phyloP scores from a whole-genome alignment of 2,329 filamentous ascomycete species.

The Venturia carpophila region DNA sequence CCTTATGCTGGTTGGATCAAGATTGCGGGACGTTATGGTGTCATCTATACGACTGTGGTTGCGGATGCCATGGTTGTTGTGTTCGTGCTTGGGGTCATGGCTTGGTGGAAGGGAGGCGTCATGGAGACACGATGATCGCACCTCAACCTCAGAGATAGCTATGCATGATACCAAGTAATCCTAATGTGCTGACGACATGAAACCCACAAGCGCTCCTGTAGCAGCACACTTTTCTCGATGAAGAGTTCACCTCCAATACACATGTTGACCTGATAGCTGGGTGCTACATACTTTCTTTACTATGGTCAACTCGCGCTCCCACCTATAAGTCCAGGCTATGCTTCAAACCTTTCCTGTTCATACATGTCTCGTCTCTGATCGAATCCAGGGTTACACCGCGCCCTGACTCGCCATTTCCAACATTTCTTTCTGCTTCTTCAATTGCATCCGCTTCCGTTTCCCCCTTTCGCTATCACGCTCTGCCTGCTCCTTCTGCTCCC shows the following conservation, averaged over 20 bases:
- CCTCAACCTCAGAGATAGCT: neutral
- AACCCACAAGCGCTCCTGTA: neutral
- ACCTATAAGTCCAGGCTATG: slow-evolving; percentile 4
- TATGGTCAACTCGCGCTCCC: neutral
- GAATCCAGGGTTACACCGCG: neutral
- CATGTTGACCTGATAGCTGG: too few relatives aligned
- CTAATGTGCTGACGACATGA: neutral
- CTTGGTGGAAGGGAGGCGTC: slow-evolving; percentile 39
- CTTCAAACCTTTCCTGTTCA: neutral
- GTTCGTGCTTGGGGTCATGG: slow-evolving; percentile 60
- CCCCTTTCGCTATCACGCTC: slow-evolving; percentile 49
- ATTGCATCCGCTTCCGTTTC: slow-evolving; percentile 46
- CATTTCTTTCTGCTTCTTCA: slow-evolving; percentile 55
- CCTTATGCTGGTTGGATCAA: slow-evolving; percentile 55
- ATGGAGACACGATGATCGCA: slow-evolving; percentile 8
- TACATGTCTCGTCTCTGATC: neutral
- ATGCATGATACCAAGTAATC: neutral
- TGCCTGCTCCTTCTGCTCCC: slow-evolving; percentile 46
- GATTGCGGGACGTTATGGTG: slow-evolving; percentile 55
- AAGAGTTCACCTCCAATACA: too few relatives aligned
- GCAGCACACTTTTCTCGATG: too few relatives aligned
- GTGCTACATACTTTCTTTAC: neutral
- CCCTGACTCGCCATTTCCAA: slow-evolving; percentile 45
- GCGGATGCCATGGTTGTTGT: slow-evolving; percentile 67
- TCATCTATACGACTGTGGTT: slow-evolving; percentile 64